phyloP scores from a whole-genome alignment of 2,329 filamentous ascomycete species.

The Bipolaris sorokiniana region DNA sequence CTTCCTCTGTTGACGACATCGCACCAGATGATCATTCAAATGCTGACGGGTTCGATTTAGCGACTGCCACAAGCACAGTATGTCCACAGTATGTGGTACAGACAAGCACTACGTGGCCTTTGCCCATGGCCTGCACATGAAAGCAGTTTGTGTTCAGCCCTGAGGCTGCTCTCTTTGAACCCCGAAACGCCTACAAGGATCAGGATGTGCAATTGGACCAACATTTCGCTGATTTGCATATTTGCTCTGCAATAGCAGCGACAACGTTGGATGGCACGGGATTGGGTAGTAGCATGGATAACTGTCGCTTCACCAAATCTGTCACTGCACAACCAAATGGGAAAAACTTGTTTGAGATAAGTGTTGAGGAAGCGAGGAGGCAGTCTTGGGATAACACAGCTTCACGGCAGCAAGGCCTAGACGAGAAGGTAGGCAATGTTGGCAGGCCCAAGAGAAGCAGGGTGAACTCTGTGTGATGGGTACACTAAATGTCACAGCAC shows the following conservation, averaged over 20 bases:
- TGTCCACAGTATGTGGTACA: constrained; percentile 8
- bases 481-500: constrained; percentile 11
- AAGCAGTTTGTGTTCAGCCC: constrained; percentile 26
- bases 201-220: constrained; percentile 2
- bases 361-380: constrained; percentile 4
- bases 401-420: constrained; percentile 7
- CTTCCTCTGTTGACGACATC: constrained; percentile 23
- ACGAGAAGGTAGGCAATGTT: background rate
- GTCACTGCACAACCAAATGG: constrained; percentile 5
- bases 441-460: constrained; percentile 15
- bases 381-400: constrained; percentile 15
- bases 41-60: background rate
- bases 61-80: background rate
- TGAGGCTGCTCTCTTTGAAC: constrained; percentile 33
- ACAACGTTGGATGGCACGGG: constrained; percentile 12
- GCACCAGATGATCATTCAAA: constrained; percentile 27
- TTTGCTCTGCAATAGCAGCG: constrained; percentile 19
- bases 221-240: constrained; percentile 27
- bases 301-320: constrained; percentile 25
- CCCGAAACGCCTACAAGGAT: constrained; percentile 8
- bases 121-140: constrained; percentile 24
- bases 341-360: background rate
- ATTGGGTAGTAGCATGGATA: constrained; percentile 15
- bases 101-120: constrained; percentile 7
- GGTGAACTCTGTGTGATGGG: constrained; percentile 27